Base-by-base conservation (phyloP, 2,329 filamentous ascomycete species). In the Sporothrix phasma region DNA sequence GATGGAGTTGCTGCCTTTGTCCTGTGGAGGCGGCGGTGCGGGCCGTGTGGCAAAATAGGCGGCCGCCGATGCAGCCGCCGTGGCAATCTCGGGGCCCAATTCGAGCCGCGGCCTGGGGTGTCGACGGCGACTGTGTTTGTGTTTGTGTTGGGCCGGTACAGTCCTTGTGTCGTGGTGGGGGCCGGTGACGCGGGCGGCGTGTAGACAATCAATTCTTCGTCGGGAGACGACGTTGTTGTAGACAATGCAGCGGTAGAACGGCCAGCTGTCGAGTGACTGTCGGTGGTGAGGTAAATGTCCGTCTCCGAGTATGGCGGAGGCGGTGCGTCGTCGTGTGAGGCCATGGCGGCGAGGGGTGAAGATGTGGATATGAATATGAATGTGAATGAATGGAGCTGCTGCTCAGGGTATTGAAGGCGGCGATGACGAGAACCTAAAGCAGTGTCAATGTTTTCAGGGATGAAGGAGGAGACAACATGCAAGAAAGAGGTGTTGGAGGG, bases 281-380 rank as follows among this genome's bases (percentile, higher is more conserved):
- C 46, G 5, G 11, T 74, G 3, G 79, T 73, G 15, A 80, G 83
- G 73, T 79, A 82, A 43, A 82, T 77, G 70, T 85, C 82, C 17
- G 80, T 84, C 71, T 83, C 82, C 45, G 79, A 79, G 69, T 85
- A 85, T 5, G 83, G 83, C 4, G 82, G 81, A 47, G 82, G 82
- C 22, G 82, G 80, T 7, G 72, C 70, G 65, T 80, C 75, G 63
- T 77, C 73, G 15, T 71, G 73, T 68, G 73, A 72, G 5, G 68
- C 59, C 71, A 72, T 72, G 29, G 26, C 7, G 34, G 53, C n/a
- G 11, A 8, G 15, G 10, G 19, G 24, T 45, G 24, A 13, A 31
- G 22, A n/a, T 45, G 24, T 11, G 15, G 22, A 45, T 5, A 15
- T 26, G 37, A 10, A 45, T 22, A 17, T 11, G n/a, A n/a, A n/a